Evolutionary conservation across 75 land plant genomes (phyloP).

Genomic region (Selaginella tamariscina): DNA sequence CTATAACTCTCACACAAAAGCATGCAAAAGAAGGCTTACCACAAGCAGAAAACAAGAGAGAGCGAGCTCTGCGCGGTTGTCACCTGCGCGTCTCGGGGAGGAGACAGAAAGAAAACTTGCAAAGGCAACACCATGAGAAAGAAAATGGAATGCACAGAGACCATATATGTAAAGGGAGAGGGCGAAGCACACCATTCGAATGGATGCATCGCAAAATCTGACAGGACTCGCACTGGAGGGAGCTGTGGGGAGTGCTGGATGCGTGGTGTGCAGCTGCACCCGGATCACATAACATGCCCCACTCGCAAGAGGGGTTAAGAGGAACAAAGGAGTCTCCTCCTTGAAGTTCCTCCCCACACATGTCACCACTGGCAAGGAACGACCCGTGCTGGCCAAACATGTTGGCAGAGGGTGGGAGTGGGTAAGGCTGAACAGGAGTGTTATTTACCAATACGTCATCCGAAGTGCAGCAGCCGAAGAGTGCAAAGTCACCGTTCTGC

Average conservation of each 20-base stretch:
- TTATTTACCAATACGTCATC: neutral
- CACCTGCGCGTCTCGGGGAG: too few species aligned
- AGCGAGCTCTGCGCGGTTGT: neutral
- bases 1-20: neutral
- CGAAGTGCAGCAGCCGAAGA: constrained; percentile 17
- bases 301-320: constrained; percentile 13
- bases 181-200: constrained; percentile 24
- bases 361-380: constrained; percentile 22
- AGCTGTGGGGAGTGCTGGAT: constrained; percentile 11
- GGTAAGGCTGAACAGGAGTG: neutral
- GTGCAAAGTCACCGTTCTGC: constrained; percentile 9
- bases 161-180: neutral
- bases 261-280: constrained; percentile 1
- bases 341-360: constrained; percentile 22
- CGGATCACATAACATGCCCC: constrained; percentile 19
- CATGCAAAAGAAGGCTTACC: neutral
- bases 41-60: constrained; percentile 2
- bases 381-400: constrained; percentile 17
- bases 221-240: constrained; percentile 27
- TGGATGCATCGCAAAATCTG: constrained; percentile 38
- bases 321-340: constrained; percentile 10
- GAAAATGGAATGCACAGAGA: neutral
- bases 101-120: neutral
- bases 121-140: neutral
- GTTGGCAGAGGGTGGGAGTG: constrained; percentile 13